Conservation (phyloP, 768 basidiomycete species). For the Termitomyces sp. region DNA sequence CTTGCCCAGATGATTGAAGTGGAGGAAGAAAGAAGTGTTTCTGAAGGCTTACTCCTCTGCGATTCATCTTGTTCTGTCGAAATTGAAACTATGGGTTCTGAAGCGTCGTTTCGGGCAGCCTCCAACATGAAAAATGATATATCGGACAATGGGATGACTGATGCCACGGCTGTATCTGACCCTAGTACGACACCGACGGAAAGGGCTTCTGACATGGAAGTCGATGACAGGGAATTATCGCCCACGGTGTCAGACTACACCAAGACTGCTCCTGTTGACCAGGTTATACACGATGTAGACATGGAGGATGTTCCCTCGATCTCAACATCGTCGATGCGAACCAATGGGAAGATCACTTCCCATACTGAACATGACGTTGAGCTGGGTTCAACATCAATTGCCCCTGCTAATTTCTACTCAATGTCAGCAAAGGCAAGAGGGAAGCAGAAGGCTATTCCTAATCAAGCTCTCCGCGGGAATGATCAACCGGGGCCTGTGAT, state of each 20-base stretch:
- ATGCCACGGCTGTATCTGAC: conserved; percentile 1
- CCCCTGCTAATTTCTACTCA: conserved; percentile 11
- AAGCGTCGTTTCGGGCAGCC: neutral
- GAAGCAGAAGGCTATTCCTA: conserved; percentile 18
- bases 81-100: conserved; percentile 6
- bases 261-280: neutral
- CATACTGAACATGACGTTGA: neutral
- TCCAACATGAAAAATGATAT: neutral
- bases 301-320: conserved; percentile 6
- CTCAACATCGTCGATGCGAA: neutral
- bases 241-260: conserved; percentile 9
- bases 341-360: neutral
- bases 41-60: conserved; percentile 22
- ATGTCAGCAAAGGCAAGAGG: conserved; percentile 9
- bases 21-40: conserved; percentile 25
- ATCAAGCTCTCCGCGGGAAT: conserved; percentile 1
- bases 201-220: conserved; percentile 10
- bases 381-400: neutral
- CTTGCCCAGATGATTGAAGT: conserved; percentile 22
- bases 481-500: neutral
- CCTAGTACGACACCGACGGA: conserved; percentile 3
- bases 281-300: conserved; percentile 2
- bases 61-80: conserved; percentile 24
- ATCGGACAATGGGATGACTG: neutral
- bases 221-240: conserved; percentile 10